Percentiles rank a stretch among this genome's conserved stretches.
phyloP scores from a whole-genome alignment of 768 basidiomycete genomes.

The Hortiboletus campestris region DNA sequence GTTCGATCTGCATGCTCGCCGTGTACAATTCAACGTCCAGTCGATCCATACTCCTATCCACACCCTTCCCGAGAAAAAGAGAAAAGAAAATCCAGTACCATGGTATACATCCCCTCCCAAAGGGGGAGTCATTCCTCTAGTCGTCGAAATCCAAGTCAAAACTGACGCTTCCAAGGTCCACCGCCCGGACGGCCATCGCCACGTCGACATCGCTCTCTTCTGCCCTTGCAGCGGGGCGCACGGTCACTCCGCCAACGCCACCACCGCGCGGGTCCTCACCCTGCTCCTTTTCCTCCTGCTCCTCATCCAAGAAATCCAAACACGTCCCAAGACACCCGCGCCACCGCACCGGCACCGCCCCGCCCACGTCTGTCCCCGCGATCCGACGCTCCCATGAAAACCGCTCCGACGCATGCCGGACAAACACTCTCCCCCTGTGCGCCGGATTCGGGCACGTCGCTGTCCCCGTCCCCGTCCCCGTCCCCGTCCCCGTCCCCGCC shows the following conservation, averaged over 20 bases:
- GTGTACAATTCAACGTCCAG: slow-evolving; percentile 11
- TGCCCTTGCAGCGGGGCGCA: neutral
- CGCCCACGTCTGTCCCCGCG: slow-evolving; percentile 52
- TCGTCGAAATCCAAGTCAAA: slow-evolving; percentile 30
- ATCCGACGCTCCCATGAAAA: slow-evolving; percentile 61
- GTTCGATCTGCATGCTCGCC: neutral
- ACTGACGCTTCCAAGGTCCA: slow-evolving; percentile 15
- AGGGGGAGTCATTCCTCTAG: neutral
- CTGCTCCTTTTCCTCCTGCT: no score
- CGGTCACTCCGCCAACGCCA: neutral
- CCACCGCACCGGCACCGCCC: slow-evolving; percentile 60
- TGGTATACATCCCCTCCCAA: neutral
- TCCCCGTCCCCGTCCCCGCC: slow-evolving; percentile 26
- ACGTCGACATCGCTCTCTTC: slow-evolving; percentile 15
- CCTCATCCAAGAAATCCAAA: slow-evolving; percentile 52
- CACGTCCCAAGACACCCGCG: slow-evolving; percentile 66
- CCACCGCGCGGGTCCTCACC: neutral
- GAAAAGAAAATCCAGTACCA: neutral
- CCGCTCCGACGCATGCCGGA: slow-evolving; percentile 58
- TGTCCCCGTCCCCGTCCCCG: slow-evolving; percentile 4
- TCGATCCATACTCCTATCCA: neutral
- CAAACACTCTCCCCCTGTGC: slow-evolving; percentile 40
- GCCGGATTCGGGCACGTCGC: slow-evolving; percentile 48
- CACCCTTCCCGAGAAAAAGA: neutral
- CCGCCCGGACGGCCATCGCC: slow-evolving; percentile 17